Percentiles rank a stretch among this genome's conserved stretches.
These are phyloP conservation scores for Fusarium haematococcum DNA, from an alignment of 2,329 filamentous ascomycete genomes.

Conservation along the genomic window DNA sequence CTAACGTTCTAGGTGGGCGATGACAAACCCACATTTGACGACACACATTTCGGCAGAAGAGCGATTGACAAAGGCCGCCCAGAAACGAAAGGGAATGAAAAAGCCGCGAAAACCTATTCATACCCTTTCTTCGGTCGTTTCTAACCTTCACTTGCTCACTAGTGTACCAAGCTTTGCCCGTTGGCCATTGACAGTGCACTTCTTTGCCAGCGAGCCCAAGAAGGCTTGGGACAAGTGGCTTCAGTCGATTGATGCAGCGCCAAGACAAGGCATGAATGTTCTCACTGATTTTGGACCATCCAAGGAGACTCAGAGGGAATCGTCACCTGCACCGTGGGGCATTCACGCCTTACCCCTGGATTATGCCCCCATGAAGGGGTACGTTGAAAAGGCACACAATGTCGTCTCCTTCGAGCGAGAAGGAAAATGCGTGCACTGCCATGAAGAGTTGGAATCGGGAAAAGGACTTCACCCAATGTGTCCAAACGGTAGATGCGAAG, in stretches of 20 bases:
- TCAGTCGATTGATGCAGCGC: constrained; percentile 58
- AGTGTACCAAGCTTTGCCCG: constrained; percentile 81
- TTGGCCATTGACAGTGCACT: constrained; percentile 86
- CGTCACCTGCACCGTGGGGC: constrained; percentile 52
- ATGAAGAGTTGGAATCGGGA: constrained; percentile 56
- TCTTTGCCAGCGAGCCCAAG: constrained; percentile 80
- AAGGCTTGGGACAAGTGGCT: constrained; percentile 74
- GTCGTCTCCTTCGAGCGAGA: constrained; percentile 68
- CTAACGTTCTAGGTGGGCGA: constrained; percentile 77
- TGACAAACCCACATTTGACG: constrained; percentile 86
- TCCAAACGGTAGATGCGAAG: constrained; percentile 64
- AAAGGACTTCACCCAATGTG: constrained; percentile 69
- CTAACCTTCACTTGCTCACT: constrained; percentile 84
- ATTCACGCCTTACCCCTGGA: constrained; percentile 68
- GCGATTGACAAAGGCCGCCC: constrained; percentile 66
- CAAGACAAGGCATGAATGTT: constrained; percentile 64
- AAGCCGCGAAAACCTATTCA: constrained; percentile 68
- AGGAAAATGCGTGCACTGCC: constrained; percentile 67
- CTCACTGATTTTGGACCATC: constrained; percentile 64
- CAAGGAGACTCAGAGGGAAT: constrained; percentile 3
- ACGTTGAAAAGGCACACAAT: constrained; percentile 66
- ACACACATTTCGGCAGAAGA: constrained; percentile 77
- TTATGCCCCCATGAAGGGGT: constrained; percentile 64
- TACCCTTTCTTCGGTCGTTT: constrained; percentile 76
- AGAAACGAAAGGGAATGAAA: constrained; percentile 61